phyloP scores from a whole-genome alignment of 2,329 filamentous ascomycete species.

The Tolypocladium ovalisporum region DNA sequence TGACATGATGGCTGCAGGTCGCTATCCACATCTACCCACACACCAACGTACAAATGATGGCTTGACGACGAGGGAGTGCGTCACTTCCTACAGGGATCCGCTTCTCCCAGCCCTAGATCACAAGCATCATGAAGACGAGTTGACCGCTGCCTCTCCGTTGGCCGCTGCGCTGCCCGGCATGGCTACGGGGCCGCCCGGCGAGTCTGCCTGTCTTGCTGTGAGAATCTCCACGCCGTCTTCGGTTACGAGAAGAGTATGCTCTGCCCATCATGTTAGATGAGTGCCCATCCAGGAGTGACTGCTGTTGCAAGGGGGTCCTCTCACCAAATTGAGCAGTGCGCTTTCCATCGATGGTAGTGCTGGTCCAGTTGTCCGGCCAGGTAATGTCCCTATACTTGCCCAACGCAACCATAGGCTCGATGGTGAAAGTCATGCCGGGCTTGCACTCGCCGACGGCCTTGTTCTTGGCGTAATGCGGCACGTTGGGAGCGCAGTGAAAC shows the following conservation, averaged over 20 bases:
- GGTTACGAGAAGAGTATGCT: slow-evolving; percentile 76
- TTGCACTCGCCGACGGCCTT: slow-evolving; percentile 93
- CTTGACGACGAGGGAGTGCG: background rate
- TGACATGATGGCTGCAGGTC: background rate
- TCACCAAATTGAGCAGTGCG: slow-evolving; percentile 85
- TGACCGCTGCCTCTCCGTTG: background rate
- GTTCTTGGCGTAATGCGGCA: slow-evolving; percentile 97
- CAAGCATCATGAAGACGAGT: background rate
- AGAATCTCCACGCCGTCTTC: slow-evolving; percentile 73
- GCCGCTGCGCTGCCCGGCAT: background rate
- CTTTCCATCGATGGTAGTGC: slow-evolving; percentile 81
- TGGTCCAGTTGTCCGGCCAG: slow-evolving; percentile 99
- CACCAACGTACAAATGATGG: no score
- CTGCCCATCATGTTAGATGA: slow-evolving; percentile 26
- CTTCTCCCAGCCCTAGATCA: background rate
- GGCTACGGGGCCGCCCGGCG: slow-evolving; percentile 55
- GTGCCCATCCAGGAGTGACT: background rate
- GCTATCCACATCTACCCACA: background rate
- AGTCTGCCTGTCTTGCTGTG: slow-evolving; percentile 61
- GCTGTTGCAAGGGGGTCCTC: slow-evolving; percentile 16
- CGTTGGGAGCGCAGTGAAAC: slow-evolving; percentile 88
- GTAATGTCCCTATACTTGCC: slow-evolving; percentile 88
- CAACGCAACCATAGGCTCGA: slow-evolving; percentile 95
- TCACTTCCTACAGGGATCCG: background rate
- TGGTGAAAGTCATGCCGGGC: slow-evolving; percentile 96